Conservation (phyloP, 2,329 filamentous ascomycete genomes). For the Talaromyces sp. region DNA sequence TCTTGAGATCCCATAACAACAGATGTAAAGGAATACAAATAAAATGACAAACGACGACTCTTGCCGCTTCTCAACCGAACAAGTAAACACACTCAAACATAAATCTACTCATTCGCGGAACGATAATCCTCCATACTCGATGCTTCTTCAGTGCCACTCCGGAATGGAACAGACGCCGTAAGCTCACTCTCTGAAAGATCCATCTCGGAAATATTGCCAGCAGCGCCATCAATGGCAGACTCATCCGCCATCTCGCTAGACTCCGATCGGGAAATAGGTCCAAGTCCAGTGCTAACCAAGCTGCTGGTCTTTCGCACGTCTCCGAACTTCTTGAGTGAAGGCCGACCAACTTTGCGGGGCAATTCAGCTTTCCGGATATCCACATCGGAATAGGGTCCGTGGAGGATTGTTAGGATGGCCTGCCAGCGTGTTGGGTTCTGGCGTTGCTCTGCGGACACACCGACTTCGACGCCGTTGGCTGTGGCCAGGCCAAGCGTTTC, state of each 20-base stretch:
- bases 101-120: background rate
- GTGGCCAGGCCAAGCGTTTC: slow-evolving; percentile 59
- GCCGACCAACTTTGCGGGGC: slow-evolving; percentile 8
- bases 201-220: slow-evolving; percentile 11
- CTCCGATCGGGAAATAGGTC: slow-evolving; percentile 3
- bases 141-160: background rate
- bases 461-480: slow-evolving; percentile 57
- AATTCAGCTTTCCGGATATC: slow-evolving; percentile 8
- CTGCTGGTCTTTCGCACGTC: slow-evolving; percentile 42
- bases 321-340: slow-evolving; percentile 25
- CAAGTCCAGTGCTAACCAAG: slow-evolving; percentile 43
- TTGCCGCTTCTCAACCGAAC: too few relatives aligned
- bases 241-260: slow-evolving; percentile 9
- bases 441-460: slow-evolving; percentile 48
- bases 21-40: too few relatives aligned
- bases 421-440: slow-evolving; percentile 50
- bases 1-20: too few relatives aligned
- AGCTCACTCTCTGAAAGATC: slow-evolving; percentile 12
- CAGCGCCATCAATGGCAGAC: slow-evolving; percentile 1
- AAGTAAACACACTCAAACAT: too few relatives aligned
- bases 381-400: slow-evolving; percentile 34
- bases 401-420: slow-evolving; percentile 49
- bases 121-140: background rate
- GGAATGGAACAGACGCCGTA: slow-evolving; percentile 7
- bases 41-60: too few relatives aligned